Conservation (phyloP, 2,329 filamentous ascomycete genomes). For the Byssoonygena ceratinophila region DNA sequence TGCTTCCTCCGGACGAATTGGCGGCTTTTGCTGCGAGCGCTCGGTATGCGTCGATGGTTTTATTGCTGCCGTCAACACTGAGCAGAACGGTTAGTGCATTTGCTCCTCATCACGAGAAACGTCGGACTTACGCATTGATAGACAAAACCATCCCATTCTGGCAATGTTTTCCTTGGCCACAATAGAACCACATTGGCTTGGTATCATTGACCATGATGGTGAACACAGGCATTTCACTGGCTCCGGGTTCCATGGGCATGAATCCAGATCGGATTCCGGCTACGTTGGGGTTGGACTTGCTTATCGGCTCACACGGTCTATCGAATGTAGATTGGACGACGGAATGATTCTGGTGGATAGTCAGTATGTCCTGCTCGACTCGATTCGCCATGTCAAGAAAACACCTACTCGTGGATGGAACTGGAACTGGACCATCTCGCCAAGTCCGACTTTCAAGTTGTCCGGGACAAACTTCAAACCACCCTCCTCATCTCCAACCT, state of each 20-base stretch:
- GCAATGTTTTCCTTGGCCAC: slow-evolving; percentile 63
- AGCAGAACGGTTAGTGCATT: not conserved
- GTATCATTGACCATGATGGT: slow-evolving; percentile 59
- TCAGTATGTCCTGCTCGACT: not conserved
- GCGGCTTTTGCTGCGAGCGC: slow-evolving; percentile 7
- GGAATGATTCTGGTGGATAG: slow-evolving; percentile 55
- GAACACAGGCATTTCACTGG: slow-evolving; percentile 53
- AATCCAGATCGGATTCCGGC: slow-evolving; percentile 49
- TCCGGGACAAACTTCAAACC: slow-evolving; percentile 55
- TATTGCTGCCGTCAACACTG: slow-evolving; percentile 11
- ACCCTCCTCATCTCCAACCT: slow-evolving; percentile 48
- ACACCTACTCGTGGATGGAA: slow-evolving; percentile 38
- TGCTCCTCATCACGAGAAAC: not conserved
- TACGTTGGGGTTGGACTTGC: slow-evolving; percentile 41
- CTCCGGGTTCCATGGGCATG: slow-evolving; percentile 44
- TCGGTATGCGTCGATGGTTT: slow-evolving; percentile 9
- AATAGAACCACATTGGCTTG: slow-evolving; percentile 69
- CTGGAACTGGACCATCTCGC: slow-evolving; percentile 45
- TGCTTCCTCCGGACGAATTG: not conserved
- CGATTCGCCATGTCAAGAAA: too few relatives aligned
- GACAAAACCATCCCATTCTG: slow-evolving; percentile 65
- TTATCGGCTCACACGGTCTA: slow-evolving; percentile 55
- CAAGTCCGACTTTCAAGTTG: slow-evolving; percentile 51
- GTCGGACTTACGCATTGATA: slow-evolving; percentile 56
- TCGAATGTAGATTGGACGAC: slow-evolving; percentile 58